Percentiles rank a stretch among this genome's conserved stretches.
Conservation (phyloP, 1,284 basidiomycete species). For the Apiotrichum gamsii region DNA sequence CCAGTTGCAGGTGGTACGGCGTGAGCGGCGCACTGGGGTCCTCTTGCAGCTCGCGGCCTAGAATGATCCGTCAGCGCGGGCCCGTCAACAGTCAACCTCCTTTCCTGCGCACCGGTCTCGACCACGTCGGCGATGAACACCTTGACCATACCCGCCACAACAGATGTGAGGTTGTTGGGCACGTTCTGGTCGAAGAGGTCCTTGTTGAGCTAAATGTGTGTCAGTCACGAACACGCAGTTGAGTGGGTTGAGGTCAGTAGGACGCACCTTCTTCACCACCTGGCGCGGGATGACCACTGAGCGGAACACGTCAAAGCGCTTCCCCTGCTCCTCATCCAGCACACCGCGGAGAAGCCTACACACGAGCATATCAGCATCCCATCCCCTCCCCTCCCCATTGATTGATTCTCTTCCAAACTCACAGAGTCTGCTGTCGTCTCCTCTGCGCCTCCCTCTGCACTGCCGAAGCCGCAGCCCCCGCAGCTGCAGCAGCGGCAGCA, state of each 20-base stretch:
- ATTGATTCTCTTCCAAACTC: conserved; percentile 3
- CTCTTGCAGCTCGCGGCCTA: conserved; percentile 31
- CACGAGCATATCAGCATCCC: conserved; percentile 1
- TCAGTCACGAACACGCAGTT: not conserved
- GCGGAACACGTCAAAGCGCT: conserved; percentile 39
- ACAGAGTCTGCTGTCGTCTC: conserved; percentile 11
- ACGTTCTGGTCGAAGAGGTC: conserved; percentile 39
- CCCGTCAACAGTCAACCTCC: too few relatives aligned
- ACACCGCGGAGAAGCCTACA: conserved; percentile 29
- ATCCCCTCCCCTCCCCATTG: too few relatives aligned
- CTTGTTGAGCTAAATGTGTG: conserved; percentile 27
- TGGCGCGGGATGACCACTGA: conserved; percentile 29
- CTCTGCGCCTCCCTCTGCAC: conserved; percentile 16
- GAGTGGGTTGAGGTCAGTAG: not conserved
- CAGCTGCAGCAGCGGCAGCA: conserved; percentile 6
- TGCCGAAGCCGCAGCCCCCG: conserved; percentile 1
- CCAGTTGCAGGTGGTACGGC: conserved; percentile 41
- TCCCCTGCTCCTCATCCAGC: conserved; percentile 37
- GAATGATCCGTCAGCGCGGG: not conserved
- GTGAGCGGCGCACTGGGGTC: conserved; percentile 33
- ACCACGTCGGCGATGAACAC: conserved; percentile 42
- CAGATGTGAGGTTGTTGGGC: conserved; percentile 23
- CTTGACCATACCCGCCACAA: conserved; percentile 42
- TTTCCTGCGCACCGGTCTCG: conserved; percentile 39
- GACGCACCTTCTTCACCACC: conserved; percentile 34